Base-by-base conservation (phyloP, 2,329 filamentous ascomycete genomes). In the Graphilbum fragrans region DNA sequence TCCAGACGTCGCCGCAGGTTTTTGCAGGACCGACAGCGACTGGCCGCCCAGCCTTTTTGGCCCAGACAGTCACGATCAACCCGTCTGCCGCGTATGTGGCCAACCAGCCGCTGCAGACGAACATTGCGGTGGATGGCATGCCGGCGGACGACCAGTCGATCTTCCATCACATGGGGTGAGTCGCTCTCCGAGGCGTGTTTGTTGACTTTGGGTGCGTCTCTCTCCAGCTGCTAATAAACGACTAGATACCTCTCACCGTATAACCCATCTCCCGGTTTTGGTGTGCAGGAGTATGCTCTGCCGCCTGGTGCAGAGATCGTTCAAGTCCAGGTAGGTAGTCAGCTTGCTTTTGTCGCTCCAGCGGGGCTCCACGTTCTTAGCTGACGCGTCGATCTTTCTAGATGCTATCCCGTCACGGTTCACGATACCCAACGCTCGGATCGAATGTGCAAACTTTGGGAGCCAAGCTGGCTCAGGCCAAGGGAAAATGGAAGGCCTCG, bases 351-450 rank as follows among this genome's bases (percentile, higher is more conserved):
- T 10, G 18, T 37, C 19, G 20, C 25, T 22, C n/a, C n/a, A n/a
- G n/a, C n/a, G n/a, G n/a, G n/a, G n/a, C n/a, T n/a, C n/a, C n/a
- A 41, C 25, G 7, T 25, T 8, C 19, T 22, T 10, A 21, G 7
- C n/a, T 5, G 7, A 35, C 25, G 27, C 21, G 31, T 37, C 37
- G 19, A 33, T 25, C 33, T 35, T 21, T 20, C 21, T 64, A 82
- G 61, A 80, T 86, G 76, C 64, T 86, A 5, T 80, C 79, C 12
- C 74, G 83, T 2, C 82, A 87, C 54, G 83, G 83, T 9, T 70
- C 80, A 32, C 70, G 83, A 14, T 88, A 87, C 56, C 83, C 83
- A 0, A 82, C 82, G 3, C 62, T 64, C 3, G 69, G 69, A 1
- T 66, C 73, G 27, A 70, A 71, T 23, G 72, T 81, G 10, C 59